phyloP scores from a whole-genome alignment of 2,329 filamentous ascomycete genomes.

The Colletotrichum sp. region DNA sequence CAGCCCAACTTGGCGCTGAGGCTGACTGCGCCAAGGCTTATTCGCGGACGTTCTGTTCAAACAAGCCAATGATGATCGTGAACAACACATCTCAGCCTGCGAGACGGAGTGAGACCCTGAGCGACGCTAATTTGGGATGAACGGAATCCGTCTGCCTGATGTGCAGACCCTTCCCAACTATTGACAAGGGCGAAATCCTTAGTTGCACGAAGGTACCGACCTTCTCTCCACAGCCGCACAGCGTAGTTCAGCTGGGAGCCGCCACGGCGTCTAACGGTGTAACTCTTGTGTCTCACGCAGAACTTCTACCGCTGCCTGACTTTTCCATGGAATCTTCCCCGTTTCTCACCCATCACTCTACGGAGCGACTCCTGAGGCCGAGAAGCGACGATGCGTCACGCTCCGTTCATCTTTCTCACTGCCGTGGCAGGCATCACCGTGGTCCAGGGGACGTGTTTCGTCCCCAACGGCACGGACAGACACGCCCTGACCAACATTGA shows the following conservation, averaged over 20 bases:
- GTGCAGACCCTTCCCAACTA: neutral
- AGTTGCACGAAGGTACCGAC: fast-evolving
- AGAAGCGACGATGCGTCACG: neutral
- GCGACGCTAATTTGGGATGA: neutral
- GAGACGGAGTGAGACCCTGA: fast-evolving
- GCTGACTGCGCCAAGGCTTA: neutral
- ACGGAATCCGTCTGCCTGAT: fast-evolving
- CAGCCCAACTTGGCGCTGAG: neutral
- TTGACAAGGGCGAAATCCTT: neutral
- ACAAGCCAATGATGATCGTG: neutral
- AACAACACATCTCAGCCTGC: neutral
- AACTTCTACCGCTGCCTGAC: neutral
- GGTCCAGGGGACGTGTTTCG: neutral
- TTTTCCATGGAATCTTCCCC: neutral
- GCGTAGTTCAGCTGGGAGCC: fast-evolving
- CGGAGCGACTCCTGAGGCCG: fast-evolving
- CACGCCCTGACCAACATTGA: neutral
- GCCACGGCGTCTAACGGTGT: neutral
- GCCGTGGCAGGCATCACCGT: neutral
- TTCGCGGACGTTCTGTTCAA: neutral
- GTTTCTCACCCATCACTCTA: neutral
- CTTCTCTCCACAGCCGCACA: neutral
- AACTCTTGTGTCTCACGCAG: neutral
- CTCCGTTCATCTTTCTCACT: neutral
- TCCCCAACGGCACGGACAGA: neutral